Evolutionary conservation across 305 asterid species (phyloP).

Genomic region (Fraxinus greggii): DNA sequence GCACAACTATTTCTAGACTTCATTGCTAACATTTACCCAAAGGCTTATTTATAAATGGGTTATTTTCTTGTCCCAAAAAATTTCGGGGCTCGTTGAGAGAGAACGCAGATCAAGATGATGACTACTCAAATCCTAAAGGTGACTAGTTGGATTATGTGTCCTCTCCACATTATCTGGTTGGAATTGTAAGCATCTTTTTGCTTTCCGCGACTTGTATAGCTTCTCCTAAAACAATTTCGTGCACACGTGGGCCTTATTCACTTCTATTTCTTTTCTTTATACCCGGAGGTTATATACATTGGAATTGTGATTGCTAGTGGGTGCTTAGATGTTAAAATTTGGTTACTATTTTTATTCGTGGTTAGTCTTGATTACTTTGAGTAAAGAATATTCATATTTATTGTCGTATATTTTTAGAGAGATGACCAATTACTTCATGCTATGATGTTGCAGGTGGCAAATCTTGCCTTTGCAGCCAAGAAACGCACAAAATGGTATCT

Average conservation of each 20-base stretch:
- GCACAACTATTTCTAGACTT: not conserved
- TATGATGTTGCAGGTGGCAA: conserved; percentile 58
- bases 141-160: conserved; percentile 91
- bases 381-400: not conserved
- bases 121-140: conserved; percentile 62
- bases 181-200: conserved; percentile 50
- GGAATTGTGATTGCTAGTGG: conserved; percentile 78
- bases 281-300: conserved; percentile 61
- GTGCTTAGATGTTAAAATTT: conserved; percentile 58
- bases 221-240: not conserved
- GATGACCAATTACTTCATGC: not conserved
- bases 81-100: conserved; percentile 67
- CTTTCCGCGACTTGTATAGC: not conserved
- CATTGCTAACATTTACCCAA: conserved; percentile 4
- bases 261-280: conserved; percentile 2
- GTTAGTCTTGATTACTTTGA: conserved; percentile 34
- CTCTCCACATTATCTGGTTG: conserved; percentile 86
- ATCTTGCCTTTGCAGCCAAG: conserved; percentile 71
- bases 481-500: conserved; percentile 76
- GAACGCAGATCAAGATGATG: conserved; percentile 32
- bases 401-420: not conserved
- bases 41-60: conserved; percentile 10
- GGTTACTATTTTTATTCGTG: conserved; percentile 73
- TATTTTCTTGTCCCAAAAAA: not conserved
- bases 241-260: not conserved